Conservation (phyloP, 805 yeast species). For the Schwanniomyces pseudopolymorphus region DNA sequence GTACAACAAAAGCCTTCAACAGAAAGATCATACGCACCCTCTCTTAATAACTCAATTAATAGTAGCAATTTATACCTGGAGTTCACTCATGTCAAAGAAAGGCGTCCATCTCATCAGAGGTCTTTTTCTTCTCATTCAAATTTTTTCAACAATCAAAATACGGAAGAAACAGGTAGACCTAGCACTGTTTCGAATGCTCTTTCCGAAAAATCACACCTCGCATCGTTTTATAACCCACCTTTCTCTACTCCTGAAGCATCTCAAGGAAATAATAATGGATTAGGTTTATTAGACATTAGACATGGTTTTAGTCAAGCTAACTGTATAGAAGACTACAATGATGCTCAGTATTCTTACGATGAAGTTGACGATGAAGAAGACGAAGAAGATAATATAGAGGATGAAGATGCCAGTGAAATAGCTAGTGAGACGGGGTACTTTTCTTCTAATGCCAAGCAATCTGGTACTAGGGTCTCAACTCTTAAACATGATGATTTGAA, state of each 20-base stretch:
- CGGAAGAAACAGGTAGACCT: neutral
- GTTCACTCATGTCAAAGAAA: constrained; percentile 2
- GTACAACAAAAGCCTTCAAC: constrained; percentile 6
- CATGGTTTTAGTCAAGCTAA: constrained; percentile 10
- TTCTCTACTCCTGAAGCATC: constrained; percentile 1
- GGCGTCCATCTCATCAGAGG: constrained; percentile 8
- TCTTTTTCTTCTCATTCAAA: constrained; percentile 9
- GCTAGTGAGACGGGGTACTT: neutral
- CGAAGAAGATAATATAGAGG: constrained; percentile 19
- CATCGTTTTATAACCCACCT: neutral
- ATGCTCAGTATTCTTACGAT: constrained; percentile 24
- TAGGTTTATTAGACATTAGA: constrained; percentile 13
- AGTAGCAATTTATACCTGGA: constrained; percentile 10
- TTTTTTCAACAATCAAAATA: neutral
- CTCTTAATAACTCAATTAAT: constrained; percentile 8
- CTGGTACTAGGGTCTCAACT: neutral
- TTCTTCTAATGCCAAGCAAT: neutral
- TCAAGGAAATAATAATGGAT: constrained; percentile 7
- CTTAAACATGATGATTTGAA: constrained; percentile 1
- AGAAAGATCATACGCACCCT: constrained; percentile 4
- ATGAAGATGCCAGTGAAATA: neutral
- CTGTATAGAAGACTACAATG: constrained; percentile 23
- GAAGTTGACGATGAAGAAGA: constrained; percentile 19
- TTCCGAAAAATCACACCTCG: constrained; percentile 3
- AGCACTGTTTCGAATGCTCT: neutral